Evolutionary conservation across 2,329 filamentous ascomycete genomes (phyloP).

Genomic region (Cercospora sp.): DNA sequence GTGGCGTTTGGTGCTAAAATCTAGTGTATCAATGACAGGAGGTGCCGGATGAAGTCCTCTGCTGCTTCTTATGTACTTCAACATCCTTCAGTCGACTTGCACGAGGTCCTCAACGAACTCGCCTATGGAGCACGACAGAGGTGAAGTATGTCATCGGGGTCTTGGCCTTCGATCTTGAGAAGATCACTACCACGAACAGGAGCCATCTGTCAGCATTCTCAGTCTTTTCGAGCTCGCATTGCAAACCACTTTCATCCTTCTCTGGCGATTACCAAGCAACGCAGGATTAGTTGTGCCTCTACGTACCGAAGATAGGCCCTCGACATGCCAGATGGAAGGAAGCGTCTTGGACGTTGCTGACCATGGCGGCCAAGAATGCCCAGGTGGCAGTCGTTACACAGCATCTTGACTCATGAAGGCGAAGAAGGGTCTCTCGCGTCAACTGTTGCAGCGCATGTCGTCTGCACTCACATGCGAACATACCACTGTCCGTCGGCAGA

Average conservation of each 20-base stretch:
- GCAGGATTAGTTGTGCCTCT: neutral
- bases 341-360: neutral
- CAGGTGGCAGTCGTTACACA: neutral
- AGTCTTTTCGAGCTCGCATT: neutral
- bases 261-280: neutral
- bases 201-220: neutral
- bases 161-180: neutral
- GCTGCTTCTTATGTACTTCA: neutral
- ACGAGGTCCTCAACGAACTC: neutral
- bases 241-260: neutral
- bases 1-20: neutral
- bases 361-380: neutral
- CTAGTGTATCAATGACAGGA: too few species aligned
- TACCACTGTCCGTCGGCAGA: neutral
- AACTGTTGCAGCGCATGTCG: neutral
- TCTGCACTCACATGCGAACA: neutral
- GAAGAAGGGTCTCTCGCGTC: neutral
- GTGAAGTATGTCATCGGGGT: neutral
- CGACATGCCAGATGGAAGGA: neutral
- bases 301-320: neutral
- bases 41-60: neutral
- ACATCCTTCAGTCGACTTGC: neutral
- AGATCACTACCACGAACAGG: neutral
- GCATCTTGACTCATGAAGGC: neutral
- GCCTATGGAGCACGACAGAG: neutral